Conservation (phyloP, 352 stramenopile genomes). For the Poterioochromonas sp. region DNA sequence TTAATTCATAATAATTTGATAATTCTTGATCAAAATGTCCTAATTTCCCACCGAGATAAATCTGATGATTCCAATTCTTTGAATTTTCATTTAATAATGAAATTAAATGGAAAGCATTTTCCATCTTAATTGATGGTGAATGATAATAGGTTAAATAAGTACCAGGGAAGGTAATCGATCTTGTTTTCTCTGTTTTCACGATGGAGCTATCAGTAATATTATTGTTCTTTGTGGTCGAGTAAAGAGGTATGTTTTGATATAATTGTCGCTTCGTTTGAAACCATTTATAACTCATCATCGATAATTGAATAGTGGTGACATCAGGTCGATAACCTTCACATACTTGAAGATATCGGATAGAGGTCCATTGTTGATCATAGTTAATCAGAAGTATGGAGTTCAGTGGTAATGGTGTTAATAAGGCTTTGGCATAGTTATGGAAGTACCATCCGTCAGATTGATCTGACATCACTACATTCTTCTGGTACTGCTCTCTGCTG, state of each 20-base stretch:
- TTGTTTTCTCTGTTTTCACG: no score
- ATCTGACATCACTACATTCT: not conserved
- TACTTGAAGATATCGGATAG: constrained; percentile 73
- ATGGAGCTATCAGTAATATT: no score
- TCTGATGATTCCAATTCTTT: constrained; percentile 41
- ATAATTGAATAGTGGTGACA: constrained; percentile 70
- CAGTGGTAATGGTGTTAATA: constrained; percentile 66
- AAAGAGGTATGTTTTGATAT: no score
- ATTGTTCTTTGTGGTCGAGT: constrained; percentile 29
- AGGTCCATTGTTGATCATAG: constrained; percentile 82
- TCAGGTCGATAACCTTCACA: constrained; percentile 68
- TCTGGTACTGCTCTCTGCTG: not conserved
- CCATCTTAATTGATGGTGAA: constrained; percentile 27
- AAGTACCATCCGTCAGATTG: constrained; percentile 49
- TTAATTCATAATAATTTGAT: constrained; percentile 50
- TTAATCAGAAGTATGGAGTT: constrained; percentile 74
- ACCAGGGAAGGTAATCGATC: constrained; percentile 60
- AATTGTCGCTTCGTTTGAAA: constrained; percentile 56
- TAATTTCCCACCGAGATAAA: constrained; percentile 71
- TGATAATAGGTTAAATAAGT: constrained; percentile 44
- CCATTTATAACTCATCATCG: constrained; percentile 77
- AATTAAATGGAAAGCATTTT: constrained; percentile 50
- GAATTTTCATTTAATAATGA: constrained; percentile 56
- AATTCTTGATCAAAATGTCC: constrained; percentile 59
- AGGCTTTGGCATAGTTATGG: constrained; percentile 62